These are phyloP conservation scores for Rhizophlyctis rosea DNA, from an alignment of 192 early-diverging fungal genomes.

Conservation along the genomic window DNA sequence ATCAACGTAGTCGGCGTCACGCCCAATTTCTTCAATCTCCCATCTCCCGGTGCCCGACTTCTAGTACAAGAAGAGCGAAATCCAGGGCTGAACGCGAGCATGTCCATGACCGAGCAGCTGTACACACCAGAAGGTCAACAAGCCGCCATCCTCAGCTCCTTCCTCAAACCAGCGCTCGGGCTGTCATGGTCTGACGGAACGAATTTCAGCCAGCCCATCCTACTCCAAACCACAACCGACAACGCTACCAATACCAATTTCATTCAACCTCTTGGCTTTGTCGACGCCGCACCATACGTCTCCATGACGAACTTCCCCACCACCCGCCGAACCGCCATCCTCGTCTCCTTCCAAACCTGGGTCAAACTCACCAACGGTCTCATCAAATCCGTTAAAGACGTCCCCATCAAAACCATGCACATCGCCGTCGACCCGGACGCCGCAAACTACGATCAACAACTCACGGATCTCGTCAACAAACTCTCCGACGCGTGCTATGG, in stretches of 20 bases:
- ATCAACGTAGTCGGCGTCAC: conserved; percentile 20
- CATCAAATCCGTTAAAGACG: conserved; percentile 8
- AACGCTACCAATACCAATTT: conserved; percentile 3
- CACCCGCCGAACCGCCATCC: conserved; percentile 2
- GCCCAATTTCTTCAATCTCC: conserved; percentile 22
- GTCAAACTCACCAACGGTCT: conserved; percentile 18
- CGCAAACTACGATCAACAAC: neutral
- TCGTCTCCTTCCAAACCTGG: conserved; percentile 31
- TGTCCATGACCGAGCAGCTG: conserved; percentile 26
- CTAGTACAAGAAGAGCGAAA: neutral
- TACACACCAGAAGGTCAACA: conserved; percentile 19
- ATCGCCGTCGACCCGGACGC: conserved; percentile 12
- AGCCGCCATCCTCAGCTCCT: conserved; percentile 22
- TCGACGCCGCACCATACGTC: conserved; percentile 9
- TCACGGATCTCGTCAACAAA: neutral
- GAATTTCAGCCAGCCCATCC: conserved; percentile 13
- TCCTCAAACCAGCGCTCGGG: conserved; percentile 8
- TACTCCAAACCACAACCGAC: conserved; percentile 5
- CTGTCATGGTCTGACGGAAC: neutral
- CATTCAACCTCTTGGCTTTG: conserved; percentile 17
- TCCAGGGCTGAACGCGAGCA: neutral
- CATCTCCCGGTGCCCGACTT: neutral
- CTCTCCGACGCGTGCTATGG: neutral
- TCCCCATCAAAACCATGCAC: conserved; percentile 16
- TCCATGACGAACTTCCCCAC: conserved; percentile 23